Evolutionary conservation across 768 basidiomycete species (phyloP).

Genomic region (Suillus fuscotomentosus): DNA sequence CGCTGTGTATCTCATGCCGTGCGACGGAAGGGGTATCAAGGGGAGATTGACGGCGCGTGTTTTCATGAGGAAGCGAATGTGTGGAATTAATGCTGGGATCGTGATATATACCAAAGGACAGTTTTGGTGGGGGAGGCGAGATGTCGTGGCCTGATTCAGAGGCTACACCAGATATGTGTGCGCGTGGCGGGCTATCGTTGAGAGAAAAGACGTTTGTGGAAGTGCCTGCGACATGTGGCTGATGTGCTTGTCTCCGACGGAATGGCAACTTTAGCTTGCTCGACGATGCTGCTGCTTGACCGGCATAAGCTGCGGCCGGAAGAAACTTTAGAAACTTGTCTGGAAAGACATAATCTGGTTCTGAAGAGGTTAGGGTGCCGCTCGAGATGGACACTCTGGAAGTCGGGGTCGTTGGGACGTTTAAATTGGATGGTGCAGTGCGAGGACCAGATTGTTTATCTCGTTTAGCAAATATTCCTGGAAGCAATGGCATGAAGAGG

Average conservation of each 20-base stretch:
- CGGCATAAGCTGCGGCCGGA: conserved; percentile 18
- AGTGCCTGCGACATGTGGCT: conserved; percentile 9
- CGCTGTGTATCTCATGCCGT: conserved; percentile 9
- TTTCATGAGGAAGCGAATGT: conserved; percentile 56
- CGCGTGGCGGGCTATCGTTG: conserved; percentile 28
- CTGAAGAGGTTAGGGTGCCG: conserved; percentile 21
- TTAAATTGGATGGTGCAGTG: conserved; percentile 3
- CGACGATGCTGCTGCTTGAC: conserved; percentile 32
- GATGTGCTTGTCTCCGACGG: conserved; percentile 32
- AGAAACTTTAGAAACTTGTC: conserved; percentile 16
- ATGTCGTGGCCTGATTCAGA: conserved; percentile 45
- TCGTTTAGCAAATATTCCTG: conserved; percentile 27
- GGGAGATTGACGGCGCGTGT: conserved; percentile 18
- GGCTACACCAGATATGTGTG: conserved; percentile 34
- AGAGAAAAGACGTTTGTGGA: conserved; percentile 14
- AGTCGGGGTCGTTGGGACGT: conserved; percentile 2
- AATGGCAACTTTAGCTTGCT: conserved; percentile 47
- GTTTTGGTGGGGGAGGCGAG: conserved; percentile 61
- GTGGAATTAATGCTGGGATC: conserved; percentile 56
- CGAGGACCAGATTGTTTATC: conserved; percentile 13
- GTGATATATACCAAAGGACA: conserved; percentile 58
- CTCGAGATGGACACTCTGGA: conserved; percentile 17
- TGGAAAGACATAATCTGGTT: conserved; percentile 32
- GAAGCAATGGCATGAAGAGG: conserved; percentile 27
- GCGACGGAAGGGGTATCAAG: conserved; percentile 20